phyloP scores from a whole-genome alignment of 2,329 filamentous ascomycete genomes.

The Ceratocystis huliohia region DNA sequence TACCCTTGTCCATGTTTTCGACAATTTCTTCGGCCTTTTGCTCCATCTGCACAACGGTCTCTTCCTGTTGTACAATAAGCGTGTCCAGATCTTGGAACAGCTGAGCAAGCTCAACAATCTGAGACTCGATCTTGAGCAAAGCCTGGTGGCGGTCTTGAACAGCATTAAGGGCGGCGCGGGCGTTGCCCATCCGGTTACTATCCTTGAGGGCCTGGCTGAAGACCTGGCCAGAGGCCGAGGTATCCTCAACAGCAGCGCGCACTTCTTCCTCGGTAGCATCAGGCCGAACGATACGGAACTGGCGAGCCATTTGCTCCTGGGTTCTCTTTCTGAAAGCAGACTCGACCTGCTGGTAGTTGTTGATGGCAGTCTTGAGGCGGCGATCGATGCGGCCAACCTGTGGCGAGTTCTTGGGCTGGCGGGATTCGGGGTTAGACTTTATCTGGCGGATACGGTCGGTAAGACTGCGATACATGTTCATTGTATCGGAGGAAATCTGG shows the following conservation, averaged over 20 bases:
- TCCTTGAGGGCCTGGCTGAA: slow-evolving; percentile 80
- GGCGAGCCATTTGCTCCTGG: slow-evolving; percentile 71
- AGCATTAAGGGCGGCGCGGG: slow-evolving; percentile 63
- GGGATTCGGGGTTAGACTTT: slow-evolving; percentile 69
- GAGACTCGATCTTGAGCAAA: slow-evolving; percentile 81
- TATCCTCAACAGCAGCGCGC: slow-evolving; percentile 55
- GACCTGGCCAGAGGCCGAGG: slow-evolving; percentile 59
- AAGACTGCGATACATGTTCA: slow-evolving; percentile 67
- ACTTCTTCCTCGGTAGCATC: slow-evolving; percentile 71
- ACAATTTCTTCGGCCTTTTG: slow-evolving; percentile 75
- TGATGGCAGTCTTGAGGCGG: slow-evolving; percentile 66
- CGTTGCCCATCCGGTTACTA: slow-evolving; percentile 68
- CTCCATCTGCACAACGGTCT: slow-evolving; percentile 67
- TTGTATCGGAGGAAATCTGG: slow-evolving; percentile 61
- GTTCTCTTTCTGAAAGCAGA: slow-evolving; percentile 66
- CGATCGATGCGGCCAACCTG: slow-evolving; percentile 75
- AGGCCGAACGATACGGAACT: slow-evolving; percentile 80
- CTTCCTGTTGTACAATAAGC: slow-evolving; percentile 76
- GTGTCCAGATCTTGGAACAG: slow-evolving; percentile 84
- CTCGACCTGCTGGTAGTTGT: slow-evolving; percentile 70
- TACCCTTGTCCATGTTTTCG: slow-evolving; percentile 73
- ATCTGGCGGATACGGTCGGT: slow-evolving; percentile 67
- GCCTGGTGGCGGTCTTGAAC: slow-evolving; percentile 74
- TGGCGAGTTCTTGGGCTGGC: slow-evolving; percentile 57
- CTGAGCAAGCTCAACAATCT: slow-evolving; percentile 76